Evolutionary conservation across 2,329 filamentous ascomycete genomes (phyloP).

Genomic region (Alternaria angustiovoidea): DNA sequence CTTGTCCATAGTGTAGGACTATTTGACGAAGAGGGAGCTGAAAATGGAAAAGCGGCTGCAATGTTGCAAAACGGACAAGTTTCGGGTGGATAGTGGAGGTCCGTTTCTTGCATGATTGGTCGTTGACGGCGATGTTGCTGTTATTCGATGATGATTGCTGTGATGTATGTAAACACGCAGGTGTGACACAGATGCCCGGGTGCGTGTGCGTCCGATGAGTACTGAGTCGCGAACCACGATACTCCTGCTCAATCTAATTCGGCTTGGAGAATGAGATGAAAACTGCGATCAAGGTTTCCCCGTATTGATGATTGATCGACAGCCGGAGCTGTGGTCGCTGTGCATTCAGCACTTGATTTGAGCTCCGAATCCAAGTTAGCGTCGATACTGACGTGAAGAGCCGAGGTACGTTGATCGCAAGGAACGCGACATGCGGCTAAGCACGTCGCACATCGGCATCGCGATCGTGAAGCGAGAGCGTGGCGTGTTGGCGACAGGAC

Average conservation of each 20-base stretch:
- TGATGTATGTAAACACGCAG: neutral
- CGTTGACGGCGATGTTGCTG: neutral
- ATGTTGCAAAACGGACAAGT: slow-evolving; percentile 68
- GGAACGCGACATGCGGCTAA: slow-evolving; percentile 1
- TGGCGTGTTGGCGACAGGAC: slow-evolving; percentile 8
- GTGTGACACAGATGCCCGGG: neutral
- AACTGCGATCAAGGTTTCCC: neutral
- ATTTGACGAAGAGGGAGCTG: neutral
- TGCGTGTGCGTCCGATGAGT: neutral
- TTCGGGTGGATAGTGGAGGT: slow-evolving; percentile 52
- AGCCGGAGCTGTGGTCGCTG: slow-evolving; percentile 8
- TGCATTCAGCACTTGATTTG: neutral
- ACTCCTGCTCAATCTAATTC: neutral
- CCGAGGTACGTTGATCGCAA: slow-evolving; percentile 12
- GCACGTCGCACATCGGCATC: slow-evolving; percentile 3
- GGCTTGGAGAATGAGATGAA: neutral
- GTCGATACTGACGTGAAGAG: slow-evolving; percentile 6
- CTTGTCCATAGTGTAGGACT: slow-evolving; percentile 4
- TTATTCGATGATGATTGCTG: neutral
- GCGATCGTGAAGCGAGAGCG: neutral
- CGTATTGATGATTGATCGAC: slow-evolving; percentile 3
- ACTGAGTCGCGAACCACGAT: neutral
- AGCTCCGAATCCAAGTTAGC: slow-evolving; percentile 12
- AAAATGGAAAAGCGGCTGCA: slow-evolving; percentile 57
- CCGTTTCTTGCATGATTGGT: slow-evolving; percentile 38